phyloP scores from a whole-genome alignment of 2,329 filamentous ascomycete genomes.

The Coniosporium tulheliwenetii region DNA sequence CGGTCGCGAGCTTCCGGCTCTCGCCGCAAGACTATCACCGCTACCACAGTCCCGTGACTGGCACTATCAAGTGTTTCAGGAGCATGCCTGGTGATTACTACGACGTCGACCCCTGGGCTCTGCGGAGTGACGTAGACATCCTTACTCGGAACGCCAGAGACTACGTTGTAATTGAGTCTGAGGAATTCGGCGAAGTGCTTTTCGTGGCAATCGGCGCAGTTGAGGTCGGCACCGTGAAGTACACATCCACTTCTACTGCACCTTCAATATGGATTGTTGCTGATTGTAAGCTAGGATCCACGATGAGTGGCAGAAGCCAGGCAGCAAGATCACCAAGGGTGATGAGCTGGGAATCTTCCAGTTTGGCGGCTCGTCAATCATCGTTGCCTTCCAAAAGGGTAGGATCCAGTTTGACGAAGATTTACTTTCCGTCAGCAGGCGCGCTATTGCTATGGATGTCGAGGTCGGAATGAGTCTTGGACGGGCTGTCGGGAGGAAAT shows the following conservation, averaged over 20 bases:
- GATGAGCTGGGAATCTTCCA: constrained; percentile 26
- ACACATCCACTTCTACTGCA: constrained; percentile 5
- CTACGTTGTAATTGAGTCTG: constrained; percentile 20
- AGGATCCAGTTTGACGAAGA: constrained; percentile 4
- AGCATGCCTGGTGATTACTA: constrained; percentile 28
- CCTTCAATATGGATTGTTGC: too few relatives aligned
- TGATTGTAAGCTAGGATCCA: constrained; percentile 13
- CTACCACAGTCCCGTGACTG: constrained; percentile 27
- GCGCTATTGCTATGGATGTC: too few relatives aligned
- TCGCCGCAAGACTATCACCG: constrained; percentile 31
- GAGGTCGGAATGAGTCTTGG: too few relatives aligned
- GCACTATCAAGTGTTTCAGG: constrained; percentile 20
- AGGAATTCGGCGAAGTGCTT: constrained; percentile 24
- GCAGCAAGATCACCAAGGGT: constrained; percentile 20
- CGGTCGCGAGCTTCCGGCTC: constrained; percentile 25
- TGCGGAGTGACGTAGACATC: constrained; percentile 20
- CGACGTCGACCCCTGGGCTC: constrained; percentile 22
- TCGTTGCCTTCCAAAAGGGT: constrained; percentile 1
- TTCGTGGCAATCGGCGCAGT: constrained; percentile 27
- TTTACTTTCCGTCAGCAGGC: constrained; percentile 1
- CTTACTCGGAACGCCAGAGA: constrained; percentile 22
- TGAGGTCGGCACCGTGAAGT: constrained; percentile 25
- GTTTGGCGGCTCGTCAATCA: constrained; percentile 18
- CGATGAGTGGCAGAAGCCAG: constrained; percentile 15
- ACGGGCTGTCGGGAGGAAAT: too few relatives aligned